Conservation (phyloP, 495 filamentous ascomycete species). For the Neurospora tetraspora region DNA sequence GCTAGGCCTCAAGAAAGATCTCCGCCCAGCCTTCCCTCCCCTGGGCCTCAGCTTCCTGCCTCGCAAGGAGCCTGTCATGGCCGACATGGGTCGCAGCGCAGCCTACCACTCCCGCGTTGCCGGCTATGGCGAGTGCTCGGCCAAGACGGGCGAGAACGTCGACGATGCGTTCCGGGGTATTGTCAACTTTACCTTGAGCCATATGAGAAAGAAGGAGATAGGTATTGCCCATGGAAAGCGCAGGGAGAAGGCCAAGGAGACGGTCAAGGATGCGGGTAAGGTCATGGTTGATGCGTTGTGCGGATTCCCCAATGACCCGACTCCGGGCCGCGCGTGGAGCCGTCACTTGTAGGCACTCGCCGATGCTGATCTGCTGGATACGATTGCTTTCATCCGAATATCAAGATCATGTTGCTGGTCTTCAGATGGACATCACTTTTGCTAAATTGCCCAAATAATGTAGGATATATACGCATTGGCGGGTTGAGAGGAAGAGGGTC, state of each 20-base stretch:
- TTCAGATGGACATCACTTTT: neutral
- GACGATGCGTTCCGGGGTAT: constrained; percentile 5
- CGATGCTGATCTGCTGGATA: neutral
- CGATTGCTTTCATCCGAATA: neutral
- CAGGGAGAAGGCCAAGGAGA: neutral
- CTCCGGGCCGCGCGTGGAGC: neutral
- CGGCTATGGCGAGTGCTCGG: constrained; percentile 18
- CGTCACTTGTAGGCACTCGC: neutral
- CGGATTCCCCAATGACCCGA: neutral
- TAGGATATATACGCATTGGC: neutral
- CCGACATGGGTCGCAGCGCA: neutral
- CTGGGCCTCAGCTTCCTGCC: constrained; percentile 11
- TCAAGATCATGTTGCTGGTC: neutral
- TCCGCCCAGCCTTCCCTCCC: neutral
- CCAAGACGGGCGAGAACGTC: constrained; percentile 10
- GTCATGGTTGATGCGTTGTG: neutral
- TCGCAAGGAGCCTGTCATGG: constrained; percentile 1
- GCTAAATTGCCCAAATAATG: neutral
- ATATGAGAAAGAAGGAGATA: constrained; percentile 1
- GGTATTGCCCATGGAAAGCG: neutral
- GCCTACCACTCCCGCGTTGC: neutral
- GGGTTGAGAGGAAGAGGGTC: neutral
- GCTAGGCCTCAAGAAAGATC: constrained; percentile 19
- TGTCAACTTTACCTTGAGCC: constrained; percentile 1
- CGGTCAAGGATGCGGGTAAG: neutral